Percentiles rank a stretch among this genome's conserved stretches.
phyloP scores from a whole-genome alignment of 1,284 basidiomycete genomes.

The Puccinia horiana region DNA sequence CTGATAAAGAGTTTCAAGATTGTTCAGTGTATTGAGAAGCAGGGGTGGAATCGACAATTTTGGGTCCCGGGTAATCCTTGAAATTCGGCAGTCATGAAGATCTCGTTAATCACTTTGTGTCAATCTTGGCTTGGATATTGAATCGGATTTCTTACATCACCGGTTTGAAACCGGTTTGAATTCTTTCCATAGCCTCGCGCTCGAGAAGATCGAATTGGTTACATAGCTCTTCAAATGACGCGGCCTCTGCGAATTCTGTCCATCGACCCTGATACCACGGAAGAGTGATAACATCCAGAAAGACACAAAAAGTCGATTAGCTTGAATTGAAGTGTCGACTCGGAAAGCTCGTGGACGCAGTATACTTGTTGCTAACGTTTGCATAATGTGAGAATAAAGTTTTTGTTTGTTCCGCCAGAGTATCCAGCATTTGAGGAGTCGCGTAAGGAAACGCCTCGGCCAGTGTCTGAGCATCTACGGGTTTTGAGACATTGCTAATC shows the following conservation, averaged over 20 bases:
- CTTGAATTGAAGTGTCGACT: background rate
- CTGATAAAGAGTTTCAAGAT: background rate
- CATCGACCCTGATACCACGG: constrained; percentile 23
- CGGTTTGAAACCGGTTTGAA: constrained; percentile 26
- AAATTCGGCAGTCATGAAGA: background rate
- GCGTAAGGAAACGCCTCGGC: constrained; percentile 45
- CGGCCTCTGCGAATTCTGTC: constrained; percentile 12
- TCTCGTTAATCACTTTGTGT: background rate
- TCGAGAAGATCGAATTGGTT: constrained; percentile 39
- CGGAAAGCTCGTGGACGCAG: background rate
- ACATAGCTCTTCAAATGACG: constrained; percentile 32
- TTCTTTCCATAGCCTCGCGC: constrained; percentile 14
- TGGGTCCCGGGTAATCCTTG: constrained; percentile 39
- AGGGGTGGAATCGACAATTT: constrained; percentile 44
- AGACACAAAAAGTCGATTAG: background rate
- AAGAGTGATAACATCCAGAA: background rate
- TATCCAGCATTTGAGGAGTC: constrained; percentile 22
- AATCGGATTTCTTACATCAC: constrained; percentile 5
- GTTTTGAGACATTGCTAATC: constrained; percentile 23
- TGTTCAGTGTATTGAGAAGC: constrained; percentile 6
- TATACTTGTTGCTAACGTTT: background rate
- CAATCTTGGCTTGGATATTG: background rate
- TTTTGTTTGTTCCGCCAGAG: constrained; percentile 40
- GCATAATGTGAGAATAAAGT: constrained; percentile 34
- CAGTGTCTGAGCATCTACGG: constrained; percentile 5